Evolutionary conservation across 116 monocot species (phyloP), one percentile per base, ranked within the genome.

Genomic region (Posidonia oceanica): DNA sequence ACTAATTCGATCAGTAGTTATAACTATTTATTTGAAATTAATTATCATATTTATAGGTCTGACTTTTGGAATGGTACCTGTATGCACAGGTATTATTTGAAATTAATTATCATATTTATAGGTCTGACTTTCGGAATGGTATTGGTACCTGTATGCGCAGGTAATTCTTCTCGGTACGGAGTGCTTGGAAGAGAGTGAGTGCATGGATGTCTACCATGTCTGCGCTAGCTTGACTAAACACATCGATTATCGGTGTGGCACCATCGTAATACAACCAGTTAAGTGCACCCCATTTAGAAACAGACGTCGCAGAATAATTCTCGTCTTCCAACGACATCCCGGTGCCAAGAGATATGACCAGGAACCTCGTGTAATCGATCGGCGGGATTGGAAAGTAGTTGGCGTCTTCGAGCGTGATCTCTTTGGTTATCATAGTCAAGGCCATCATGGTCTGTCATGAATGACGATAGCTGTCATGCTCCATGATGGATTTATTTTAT

Each of bases 71-170:
- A 52, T n/a, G n/a, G n/a, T 57, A 85, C 86, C 79, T 82, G 86
- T 12, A 86, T 86, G 23, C 86, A 67, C 3, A 86, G 61, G 63
- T 86, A 6, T 2, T 29, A 29, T 29, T 29, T 29, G 29, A 29
- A 36, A 20, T 11, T 61, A 61, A 23, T 29, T n/a, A 36, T 0
- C 16, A 40, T n/a, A 16, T 12, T 1, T 39, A 40, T n/a, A 3
- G 4, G 1, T 13, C 13, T 16, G 8, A 17, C 14, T n/a, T 36
- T 13, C 10, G 1, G 5, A 17, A 52, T 44, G 29, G 29, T 18
- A 1, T 42, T n/a, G n/a, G n/a, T 57, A 85, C 86, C 79, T 82
- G 86, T 12, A 86, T 86, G 23, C 86, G 71, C 3, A 86, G 61
- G 63, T 86, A 86, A 5, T 80, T 72, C 0, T 48, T 14, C 70